A percentile compares a stretch with the other conserved stretches of the same genome.
These are phyloP conservation scores for Trichoderma simmonsii DNA, from an alignment of 2,329 filamentous ascomycete genomes.

Conservation along the genomic window DNA sequence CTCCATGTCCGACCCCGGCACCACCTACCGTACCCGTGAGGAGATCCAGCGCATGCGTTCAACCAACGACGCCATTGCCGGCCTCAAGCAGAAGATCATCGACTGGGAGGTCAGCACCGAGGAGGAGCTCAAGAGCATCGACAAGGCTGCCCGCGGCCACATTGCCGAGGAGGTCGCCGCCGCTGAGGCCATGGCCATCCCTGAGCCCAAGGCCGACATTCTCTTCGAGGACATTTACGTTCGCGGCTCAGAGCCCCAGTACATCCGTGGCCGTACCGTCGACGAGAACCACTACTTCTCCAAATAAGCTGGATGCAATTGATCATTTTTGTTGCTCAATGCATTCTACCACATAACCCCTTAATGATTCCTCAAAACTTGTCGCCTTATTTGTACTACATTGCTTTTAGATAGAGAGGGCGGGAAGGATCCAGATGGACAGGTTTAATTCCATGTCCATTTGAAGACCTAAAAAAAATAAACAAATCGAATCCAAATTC, in stretches of 20 bases:
- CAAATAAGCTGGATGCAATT: conserved; percentile 35
- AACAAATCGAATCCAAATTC: neutral
- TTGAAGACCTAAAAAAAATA: conserved; percentile 9
- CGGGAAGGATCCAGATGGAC: conserved; percentile 21
- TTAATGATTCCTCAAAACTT: conserved; percentile 35
- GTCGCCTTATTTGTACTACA: conserved; percentile 29
- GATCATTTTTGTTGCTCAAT: neutral
- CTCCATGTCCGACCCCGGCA: conserved; percentile 99
- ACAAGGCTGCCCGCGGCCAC: conserved; percentile 84
- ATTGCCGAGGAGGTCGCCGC: conserved; percentile 88
- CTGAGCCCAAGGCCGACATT: conserved; percentile 75
- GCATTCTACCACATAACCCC: conserved; percentile 16
- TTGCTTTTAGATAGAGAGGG: conserved; percentile 26
- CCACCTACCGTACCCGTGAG: conserved; percentile 98
- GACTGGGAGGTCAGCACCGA: conserved; percentile 91
- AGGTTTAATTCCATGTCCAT: too few species aligned
- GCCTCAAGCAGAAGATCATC: conserved; percentile 95
- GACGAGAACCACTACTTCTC: conserved; percentile 96
- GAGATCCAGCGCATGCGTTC: conserved; percentile 99
- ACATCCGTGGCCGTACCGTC: conserved; percentile 79
- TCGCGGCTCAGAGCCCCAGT: conserved; percentile 79
- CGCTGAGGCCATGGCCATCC: conserved; percentile 82
- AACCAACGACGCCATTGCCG: conserved; percentile 97
- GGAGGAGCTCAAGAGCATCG: conserved; percentile 92
- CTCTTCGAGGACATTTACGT: conserved; percentile 98